Base-by-base conservation (phyloP, 805 yeast genomes). In the Tetrapisispora taiwanensis region DNA sequence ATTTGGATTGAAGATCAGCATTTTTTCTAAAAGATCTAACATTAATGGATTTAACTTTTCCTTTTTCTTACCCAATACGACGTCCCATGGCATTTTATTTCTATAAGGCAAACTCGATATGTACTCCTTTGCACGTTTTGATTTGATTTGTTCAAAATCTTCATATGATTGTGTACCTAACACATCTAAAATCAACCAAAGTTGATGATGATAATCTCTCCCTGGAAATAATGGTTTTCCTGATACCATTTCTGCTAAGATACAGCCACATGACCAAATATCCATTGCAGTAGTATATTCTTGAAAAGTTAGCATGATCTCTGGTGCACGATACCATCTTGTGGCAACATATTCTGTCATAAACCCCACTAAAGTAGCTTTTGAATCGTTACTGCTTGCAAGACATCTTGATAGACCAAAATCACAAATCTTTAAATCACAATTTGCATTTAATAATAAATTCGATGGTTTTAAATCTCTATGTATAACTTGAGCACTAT, bases 281-380 rank as follows among this genome's bases (percentile, higher is more conserved):
- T 84, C 92, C 47, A 84, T 80, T 0, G 88, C 85, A 8, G 81
- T 77, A 2, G 89, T 75, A 51, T 84, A 84, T 53, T 79, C 80
- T 34, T 84, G 79, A 47, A 75, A 72, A 1, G 85, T 76, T 24
- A 84, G 63, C 90, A 84, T 84, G 46, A 84, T 81, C 59, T 84
- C 92, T 0, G 90, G 90, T 0, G 90, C 90, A 43, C 92, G 66
- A 58, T 84, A 84, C 90, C 90, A 84, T 53, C 92, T 68, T 8
- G 92, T 84, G 3, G 90, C 90, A 3, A 84, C 92, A 52, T 84
- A 84, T 57, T 84, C 90, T 0, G 90, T 84, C 67, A 83, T 68
- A 50, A 74, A 73, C 0, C 81, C 74, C 31, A 73, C 68, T 47
- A 70, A 57, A 37, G 70, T 68, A 49, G 72, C 74, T 44, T 69